Evolutionary conservation across 2,329 filamentous ascomycete species (phyloP).

Genomic region (Albifimbria verrucaria): DNA sequence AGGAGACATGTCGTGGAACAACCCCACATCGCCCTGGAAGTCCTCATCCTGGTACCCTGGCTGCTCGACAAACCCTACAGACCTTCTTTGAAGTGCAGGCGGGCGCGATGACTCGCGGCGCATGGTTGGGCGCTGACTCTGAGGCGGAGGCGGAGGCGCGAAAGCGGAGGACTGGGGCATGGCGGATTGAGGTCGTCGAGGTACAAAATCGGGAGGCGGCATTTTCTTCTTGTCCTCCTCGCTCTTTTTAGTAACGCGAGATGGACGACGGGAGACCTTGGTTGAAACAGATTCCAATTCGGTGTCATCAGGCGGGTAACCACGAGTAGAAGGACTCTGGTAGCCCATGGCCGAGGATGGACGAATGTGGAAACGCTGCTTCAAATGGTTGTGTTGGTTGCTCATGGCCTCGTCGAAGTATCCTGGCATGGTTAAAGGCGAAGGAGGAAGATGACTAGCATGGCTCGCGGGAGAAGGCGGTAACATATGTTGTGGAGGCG

Average conservation of each 20-base stretch:
- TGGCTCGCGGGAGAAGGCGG: constrained; percentile 4
- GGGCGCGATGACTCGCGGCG: constrained; percentile 27
- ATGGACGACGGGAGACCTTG: constrained; percentile 37
- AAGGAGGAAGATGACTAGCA: constrained; percentile 21
- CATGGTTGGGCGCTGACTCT: constrained; percentile 15
- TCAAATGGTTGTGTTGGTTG: constrained; percentile 24
- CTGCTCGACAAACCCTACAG: constrained; percentile 28
- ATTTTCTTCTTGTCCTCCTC: constrained; percentile 44
- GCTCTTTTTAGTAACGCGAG: constrained; percentile 36
- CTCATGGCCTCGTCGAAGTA: constrained; percentile 27
- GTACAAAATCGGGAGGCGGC: constrained; percentile 42
- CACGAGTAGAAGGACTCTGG: constrained; percentile 21
- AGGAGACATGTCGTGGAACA: constrained; percentile 37
- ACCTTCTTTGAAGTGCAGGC: constrained; percentile 21
- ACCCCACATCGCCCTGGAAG: constrained; percentile 26
- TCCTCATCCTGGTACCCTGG: constrained; percentile 36
- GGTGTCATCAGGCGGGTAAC: constrained; percentile 37
- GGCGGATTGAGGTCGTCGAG: constrained; percentile 31
- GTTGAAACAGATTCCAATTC: constrained; percentile 34
- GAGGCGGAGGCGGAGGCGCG: constrained; percentile 22
- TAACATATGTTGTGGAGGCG: constrained; percentile 24
- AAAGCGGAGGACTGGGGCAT: constrained; percentile 24
- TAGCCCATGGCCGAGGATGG: constrained; percentile 39
- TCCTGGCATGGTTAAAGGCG: constrained; percentile 22
- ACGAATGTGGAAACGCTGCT: constrained; percentile 30